Conservation (phyloP, 192 early-diverging fungal genomes). For the Coemansia umbellata region DNA sequence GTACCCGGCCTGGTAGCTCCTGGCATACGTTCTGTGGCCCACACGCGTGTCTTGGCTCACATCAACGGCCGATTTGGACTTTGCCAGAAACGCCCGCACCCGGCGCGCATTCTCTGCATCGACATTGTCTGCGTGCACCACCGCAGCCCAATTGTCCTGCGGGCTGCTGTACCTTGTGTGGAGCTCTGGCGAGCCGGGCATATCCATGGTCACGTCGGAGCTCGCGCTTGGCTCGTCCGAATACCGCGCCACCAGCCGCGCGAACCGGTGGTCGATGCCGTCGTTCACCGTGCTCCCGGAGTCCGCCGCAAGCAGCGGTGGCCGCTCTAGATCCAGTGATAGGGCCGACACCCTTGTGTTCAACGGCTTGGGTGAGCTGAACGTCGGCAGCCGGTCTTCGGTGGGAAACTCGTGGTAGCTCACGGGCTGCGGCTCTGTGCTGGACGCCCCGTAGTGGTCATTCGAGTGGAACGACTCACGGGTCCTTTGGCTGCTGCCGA, state of each 20-base stretch:
- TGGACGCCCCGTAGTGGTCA: too few species aligned
- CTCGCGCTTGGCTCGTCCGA: conserved; percentile 3
- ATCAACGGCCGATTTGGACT: background rate
- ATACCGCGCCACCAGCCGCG: conserved; percentile 33
- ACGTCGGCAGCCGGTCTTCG: conserved; percentile 14
- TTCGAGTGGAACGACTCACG: conserved; percentile 28
- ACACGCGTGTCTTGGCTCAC: background rate
- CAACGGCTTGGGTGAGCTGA: conserved; percentile 11
- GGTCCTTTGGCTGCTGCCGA: conserved; percentile 6
- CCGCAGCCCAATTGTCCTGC: conserved; percentile 7
- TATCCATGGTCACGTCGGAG: conserved; percentile 7
- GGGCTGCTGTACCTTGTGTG: conserved; percentile 20
- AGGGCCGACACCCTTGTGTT: background rate
- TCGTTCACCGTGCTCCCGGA: conserved; percentile 1
- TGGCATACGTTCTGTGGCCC: background rate
- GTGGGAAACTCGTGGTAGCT: conserved; percentile 18
- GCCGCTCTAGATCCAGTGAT: background rate
- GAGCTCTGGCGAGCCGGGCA: conserved; percentile 29
- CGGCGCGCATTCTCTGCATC: background rate
- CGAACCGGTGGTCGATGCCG: conserved; percentile 12
- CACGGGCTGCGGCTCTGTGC: conserved; percentile 22
- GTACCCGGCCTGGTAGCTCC: background rate
- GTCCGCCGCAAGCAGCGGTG: background rate
- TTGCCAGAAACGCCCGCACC: too few species aligned
- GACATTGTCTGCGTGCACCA: background rate